Base-by-base conservation (phyloP, 2,329 filamentous ascomycete genomes). In the Beauveria medogensis region DNA sequence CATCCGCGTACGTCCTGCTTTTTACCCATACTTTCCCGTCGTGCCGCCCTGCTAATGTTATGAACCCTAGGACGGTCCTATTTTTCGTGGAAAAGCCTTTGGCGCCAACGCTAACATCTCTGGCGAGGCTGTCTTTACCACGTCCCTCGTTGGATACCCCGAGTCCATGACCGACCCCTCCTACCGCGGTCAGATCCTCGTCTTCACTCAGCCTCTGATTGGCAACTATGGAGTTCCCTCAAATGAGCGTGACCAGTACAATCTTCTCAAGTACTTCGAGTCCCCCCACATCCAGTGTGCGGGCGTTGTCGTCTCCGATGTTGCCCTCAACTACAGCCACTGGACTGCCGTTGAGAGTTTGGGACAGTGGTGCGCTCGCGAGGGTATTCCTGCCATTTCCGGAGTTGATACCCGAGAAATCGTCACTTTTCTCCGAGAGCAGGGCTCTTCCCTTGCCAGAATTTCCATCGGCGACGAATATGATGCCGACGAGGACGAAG, bases 171-270 rank as follows among this genome's bases (percentile, higher is more conserved):
- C 90, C 70, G 90, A 93, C 70, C 90, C 90, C 58, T 93, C 90
- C 22, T 93, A 93, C 79, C 88, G 89, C 67, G 90, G 94, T 67
- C 94, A 99, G 80, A 97, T 99, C 68, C 82, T 99, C 69, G 93
- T 97, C 76, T 97, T 97, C 82, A 99, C 94, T 67, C 92, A 97
- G 75, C 94, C 94, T 41, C 80, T 99, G 68, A 97, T 99, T 71
- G 94, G 94, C 72, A 99, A 99, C 83, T 99, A 99, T 74, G 94
- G 94, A 69, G 93, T 99, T 20, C 94, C 94, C 18, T 95, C 92
- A 37, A 86, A 82, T 65, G 83, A 87, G 70, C 88, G 91, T 66
- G 94, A 99, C 75, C 80, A 92, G 75, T 90, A 86, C 75, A 94
- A 94, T 69, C 85, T 99, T 63, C 82, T 97, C 73, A 94, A 94